phyloP scores from a whole-genome alignment of 257 asterid genomes.

The Fraxinus anomala region DNA sequence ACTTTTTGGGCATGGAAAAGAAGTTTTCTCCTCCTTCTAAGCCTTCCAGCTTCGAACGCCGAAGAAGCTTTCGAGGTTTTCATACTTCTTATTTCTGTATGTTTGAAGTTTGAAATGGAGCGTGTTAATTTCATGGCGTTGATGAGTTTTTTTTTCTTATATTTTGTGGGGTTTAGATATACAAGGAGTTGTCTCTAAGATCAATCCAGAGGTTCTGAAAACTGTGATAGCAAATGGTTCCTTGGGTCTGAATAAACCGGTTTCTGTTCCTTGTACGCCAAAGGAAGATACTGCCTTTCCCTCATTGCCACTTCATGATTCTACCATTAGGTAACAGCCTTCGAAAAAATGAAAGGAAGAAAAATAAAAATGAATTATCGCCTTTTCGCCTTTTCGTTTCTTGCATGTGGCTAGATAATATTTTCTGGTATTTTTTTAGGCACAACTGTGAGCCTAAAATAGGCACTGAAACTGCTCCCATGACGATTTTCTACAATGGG shows the following conservation, averaged over 20 bases:
- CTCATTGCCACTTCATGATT: conserved; percentile 22
- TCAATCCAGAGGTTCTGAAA: conserved; percentile 56
- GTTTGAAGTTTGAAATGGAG: too few species aligned
- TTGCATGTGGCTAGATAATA: too few species aligned
- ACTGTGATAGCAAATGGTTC: conserved; percentile 38
- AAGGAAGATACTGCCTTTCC: background rate
- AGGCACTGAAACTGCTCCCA: conserved; percentile 31
- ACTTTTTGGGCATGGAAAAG: conserved; percentile 35
- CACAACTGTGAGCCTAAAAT: conserved; percentile 9
- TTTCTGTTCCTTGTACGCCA: conserved; percentile 26
- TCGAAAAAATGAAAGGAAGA: too few species aligned
- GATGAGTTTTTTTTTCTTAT: background rate
- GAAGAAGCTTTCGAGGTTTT: conserved; percentile 48
- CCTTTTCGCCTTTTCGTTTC: too few species aligned
- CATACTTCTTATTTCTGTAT: background rate
- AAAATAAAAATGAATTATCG: too few species aligned
- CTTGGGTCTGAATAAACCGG: background rate
- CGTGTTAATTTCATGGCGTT: too few species aligned
- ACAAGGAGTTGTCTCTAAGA: conserved; percentile 50
- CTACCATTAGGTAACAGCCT: conserved; percentile 16
- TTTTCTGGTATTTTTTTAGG: conserved; percentile 2
- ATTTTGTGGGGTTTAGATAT: conserved; percentile 34
- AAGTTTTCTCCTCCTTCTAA: conserved; percentile 10
- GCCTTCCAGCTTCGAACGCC: conserved; percentile 29
- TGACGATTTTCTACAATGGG: conserved; percentile 53